Conservation (phyloP, 2,329 filamentous ascomycete genomes). For the Clarireedia homoeocarpa region DNA sequence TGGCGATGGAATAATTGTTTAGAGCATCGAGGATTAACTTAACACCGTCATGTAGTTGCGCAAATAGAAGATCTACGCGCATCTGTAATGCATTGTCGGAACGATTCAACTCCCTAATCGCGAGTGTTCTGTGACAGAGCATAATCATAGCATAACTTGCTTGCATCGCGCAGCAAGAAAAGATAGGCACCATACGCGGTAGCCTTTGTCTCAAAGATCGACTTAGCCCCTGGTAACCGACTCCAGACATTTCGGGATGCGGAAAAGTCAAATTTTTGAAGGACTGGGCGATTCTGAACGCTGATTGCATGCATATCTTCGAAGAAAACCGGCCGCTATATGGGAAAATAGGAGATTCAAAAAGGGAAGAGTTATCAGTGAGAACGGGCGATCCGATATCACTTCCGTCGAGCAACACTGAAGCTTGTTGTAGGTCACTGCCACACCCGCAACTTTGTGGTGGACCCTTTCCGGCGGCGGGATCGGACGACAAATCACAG, state of each 20-base stretch:
- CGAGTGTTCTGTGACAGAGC: conserved; percentile 21
- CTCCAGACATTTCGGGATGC: conserved; percentile 4
- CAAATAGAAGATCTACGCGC: conserved; percentile 13
- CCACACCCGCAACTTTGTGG: conserved; percentile 2
- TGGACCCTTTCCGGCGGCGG: neutral
- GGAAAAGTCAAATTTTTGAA: conserved; percentile 41
- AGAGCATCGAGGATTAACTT: conserved; percentile 17
- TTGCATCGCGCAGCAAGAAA: conserved; percentile 32
- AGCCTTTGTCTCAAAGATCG: neutral
- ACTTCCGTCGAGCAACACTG: neutral
- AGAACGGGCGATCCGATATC: neutral
- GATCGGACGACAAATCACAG: conserved; percentile 35
- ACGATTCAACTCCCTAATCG: conserved; percentile 9
- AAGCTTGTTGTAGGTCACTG: neutral
- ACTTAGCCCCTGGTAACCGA: too few relatives aligned
- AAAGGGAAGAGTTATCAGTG: neutral
- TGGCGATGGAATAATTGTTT: conserved; percentile 22
- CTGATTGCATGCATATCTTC: conserved; percentile 41
- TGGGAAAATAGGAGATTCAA: conserved; percentile 29
- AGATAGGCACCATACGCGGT: conserved; percentile 29
- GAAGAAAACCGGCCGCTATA: conserved; percentile 41
- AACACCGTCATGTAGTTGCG: conserved; percentile 18
- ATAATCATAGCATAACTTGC: conserved; percentile 30
- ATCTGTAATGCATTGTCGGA: neutral
- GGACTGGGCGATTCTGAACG: conserved; percentile 39